phyloP scores from a whole-genome alignment of 768 basidiomycete species.

The Cyclocybe aegerita region DNA sequence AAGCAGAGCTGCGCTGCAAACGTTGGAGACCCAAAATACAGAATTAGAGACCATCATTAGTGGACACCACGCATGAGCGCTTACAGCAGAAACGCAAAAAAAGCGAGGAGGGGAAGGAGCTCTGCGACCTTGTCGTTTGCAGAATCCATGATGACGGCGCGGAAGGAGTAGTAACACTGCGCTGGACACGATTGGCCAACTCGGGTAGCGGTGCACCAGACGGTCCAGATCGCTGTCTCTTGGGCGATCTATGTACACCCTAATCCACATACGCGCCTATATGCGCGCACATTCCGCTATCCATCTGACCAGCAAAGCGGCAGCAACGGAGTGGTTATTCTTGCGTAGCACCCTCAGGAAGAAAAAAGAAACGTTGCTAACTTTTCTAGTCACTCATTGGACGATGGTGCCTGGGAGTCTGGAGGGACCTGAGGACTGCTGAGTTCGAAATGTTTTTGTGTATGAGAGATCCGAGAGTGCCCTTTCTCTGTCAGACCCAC shows the following conservation, averaged over 20 bases:
- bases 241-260: too few species aligned
- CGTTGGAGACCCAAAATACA: too few species aligned
- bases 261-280: too few species aligned
- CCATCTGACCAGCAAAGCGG: too few species aligned
- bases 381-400: slow-evolving; percentile 1
- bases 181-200: too few species aligned
- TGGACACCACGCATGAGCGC: slow-evolving; percentile 8
- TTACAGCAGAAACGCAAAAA: slow-evolving; percentile 53
- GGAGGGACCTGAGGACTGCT: slow-evolving; percentile 15
- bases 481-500: too few species aligned
- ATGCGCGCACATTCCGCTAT: too few species aligned
- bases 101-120: slow-evolving; percentile 40
- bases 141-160: slow-evolving; percentile 15
- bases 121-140: slow-evolving; percentile 25
- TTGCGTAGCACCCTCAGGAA: background rate
- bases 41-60: background rate
- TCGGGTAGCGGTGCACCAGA: background rate
- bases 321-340: background rate
- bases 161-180: too few species aligned
- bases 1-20: slow-evolving; percentile 37
- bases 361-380: background rate
- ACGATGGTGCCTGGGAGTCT: slow-evolving; percentile 20
- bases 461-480: background rate
- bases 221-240: background rate
- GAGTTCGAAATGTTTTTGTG: background rate